Evolutionary conservation across 495 filamentous ascomycete species (phyloP), one percentile per base, ranked within the genome.

Genomic region (Evansstolkia leycettana): DNA sequence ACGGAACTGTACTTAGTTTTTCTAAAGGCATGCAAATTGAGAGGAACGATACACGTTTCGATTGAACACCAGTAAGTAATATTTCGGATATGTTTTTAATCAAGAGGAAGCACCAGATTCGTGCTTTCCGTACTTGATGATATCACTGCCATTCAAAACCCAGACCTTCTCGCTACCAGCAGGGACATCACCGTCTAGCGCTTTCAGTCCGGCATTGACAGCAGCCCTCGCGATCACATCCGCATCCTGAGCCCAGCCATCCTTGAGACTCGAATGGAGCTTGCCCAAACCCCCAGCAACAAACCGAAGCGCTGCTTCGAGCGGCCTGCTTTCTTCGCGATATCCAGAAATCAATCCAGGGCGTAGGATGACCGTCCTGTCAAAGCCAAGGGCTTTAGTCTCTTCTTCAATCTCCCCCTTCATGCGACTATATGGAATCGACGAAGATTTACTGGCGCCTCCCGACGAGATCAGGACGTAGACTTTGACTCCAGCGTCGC

Each of bases 331-430:
- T 36, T 74, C 70, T 39, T 80, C 69, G 26, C 86, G 65, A 7
- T 67, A 48, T 8, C 84, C 86, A n/a, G 82, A 42, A 43, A 94
- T 78, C 40, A 85, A 31, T 0, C 82, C 86, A 7, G 86, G 86
- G 12, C 74, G 65, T 31, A 93, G 31, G 24, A 94, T 77, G 19
- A 88, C 72, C 7, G 73, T 76, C 33, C 77, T 69, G 27, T 82
- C 76, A 46, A 93, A 94, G 0, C 65, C 80, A 14, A 87, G 52
- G 15, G 47, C 66, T 51, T 76, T 72, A 19, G 88, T 65, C n/a
- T 75, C 67, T 19, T 87, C 78, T 47, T 94, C 86, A 23, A 88
- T 70, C 47, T 85, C 79, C 9, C 65, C 69, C 63, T 93, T 93
- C 80, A 92, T 88, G 45, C 72, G 66, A 2, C 57, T 32, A 49